A percentile compares a stretch with the other conserved stretches of the same genome.
These are phyloP conservation scores for Alternaria panax DNA, from an alignment of 2,329 filamentous ascomycete species.

Conservation along the genomic window DNA sequence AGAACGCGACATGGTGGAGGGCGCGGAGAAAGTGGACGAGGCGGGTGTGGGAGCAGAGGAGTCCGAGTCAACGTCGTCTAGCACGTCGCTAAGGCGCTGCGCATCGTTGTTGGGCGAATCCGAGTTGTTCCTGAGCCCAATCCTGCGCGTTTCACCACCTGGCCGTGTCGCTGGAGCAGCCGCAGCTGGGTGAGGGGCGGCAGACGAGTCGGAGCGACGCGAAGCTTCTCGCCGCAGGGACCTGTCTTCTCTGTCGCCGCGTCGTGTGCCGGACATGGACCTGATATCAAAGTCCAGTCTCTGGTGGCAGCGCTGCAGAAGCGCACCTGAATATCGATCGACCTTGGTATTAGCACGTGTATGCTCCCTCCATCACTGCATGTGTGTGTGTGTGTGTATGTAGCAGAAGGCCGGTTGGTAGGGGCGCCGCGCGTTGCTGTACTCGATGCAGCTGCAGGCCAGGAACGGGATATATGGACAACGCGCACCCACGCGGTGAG, in stretches of 20 bases:
- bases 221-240: conserved; percentile 34
- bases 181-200: conserved; percentile 22
- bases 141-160: conserved; percentile 21
- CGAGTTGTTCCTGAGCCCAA: conserved; percentile 26
- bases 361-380: conserved; percentile 39
- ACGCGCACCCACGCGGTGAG: conserved; percentile 41
- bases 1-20: conserved; percentile 62
- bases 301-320: conserved; percentile 75
- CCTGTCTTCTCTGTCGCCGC: conserved; percentile 36
- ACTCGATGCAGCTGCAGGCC: conserved; percentile 31
- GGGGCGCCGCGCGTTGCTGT: conserved; percentile 19
- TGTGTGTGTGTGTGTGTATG: conserved; percentile 23
- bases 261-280: conserved; percentile 63
- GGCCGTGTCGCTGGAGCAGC: conserved; percentile 23
- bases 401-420: conserved; percentile 10
- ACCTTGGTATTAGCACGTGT: conserved; percentile 28
- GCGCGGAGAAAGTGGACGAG: conserved; percentile 74
- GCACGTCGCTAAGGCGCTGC: conserved; percentile 63
- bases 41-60: conserved; percentile 66
- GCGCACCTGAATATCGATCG: conserved; percentile 76
- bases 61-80: conserved; percentile 74
- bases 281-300: conserved; percentile 78
- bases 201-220: conserved; percentile 36
- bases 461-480: conserved; percentile 29
- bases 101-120: conserved; percentile 41